Base-by-base conservation (phyloP, 2,329 filamentous ascomycete genomes). In the Phialophora chinensis region DNA sequence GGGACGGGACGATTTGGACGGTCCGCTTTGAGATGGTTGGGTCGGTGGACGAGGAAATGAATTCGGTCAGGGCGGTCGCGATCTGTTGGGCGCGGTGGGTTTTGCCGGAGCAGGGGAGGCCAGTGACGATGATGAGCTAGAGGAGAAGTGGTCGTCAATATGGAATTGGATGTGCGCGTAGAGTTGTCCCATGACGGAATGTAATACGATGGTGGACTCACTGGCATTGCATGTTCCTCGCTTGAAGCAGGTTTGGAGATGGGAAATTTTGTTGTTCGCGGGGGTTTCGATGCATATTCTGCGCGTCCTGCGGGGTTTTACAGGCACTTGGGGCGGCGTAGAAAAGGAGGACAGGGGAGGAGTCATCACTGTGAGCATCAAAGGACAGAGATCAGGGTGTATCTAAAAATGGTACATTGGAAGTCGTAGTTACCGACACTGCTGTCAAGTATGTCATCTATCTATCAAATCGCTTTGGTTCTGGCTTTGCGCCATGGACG, bases 71-170 rank as follows among this genome's bases (percentile, higher is more conserved):
- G 53, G 79, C 77, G 65, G 81, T 73, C 61, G 83, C 79, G 62
- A 90, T 81, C 76, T 90, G 87, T 52, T 79, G 75, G 68, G 85
- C 83, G 74, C 87, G 85, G 72, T 87, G 79, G 12, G 85, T 87
- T 72, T 89, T 87, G 73, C 87, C 87, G 72, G 86, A 86, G 70
- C 84, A 87, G 57, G 87, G 87, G 74, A 86, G 88, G 69, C 87
- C 87, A 69, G 86, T 87, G 67, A 89, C 79, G 65, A 88, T 80
- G 66, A 88, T 82, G 73, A 88, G 84, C 86, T 88, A 73, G 20
- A 47, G 47, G 29, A 27, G 3, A 44, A 42, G 33, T 20, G 20
- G 7, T 14, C 14, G 58, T 56, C 31, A 57, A 62, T 52, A 27
- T 52, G 38, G 38, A 44, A 8, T n/a, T 20, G 14, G 17, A n/a